phyloP scores from a whole-genome alignment of 768 basidiomycete genomes.

The Russula virescens region DNA sequence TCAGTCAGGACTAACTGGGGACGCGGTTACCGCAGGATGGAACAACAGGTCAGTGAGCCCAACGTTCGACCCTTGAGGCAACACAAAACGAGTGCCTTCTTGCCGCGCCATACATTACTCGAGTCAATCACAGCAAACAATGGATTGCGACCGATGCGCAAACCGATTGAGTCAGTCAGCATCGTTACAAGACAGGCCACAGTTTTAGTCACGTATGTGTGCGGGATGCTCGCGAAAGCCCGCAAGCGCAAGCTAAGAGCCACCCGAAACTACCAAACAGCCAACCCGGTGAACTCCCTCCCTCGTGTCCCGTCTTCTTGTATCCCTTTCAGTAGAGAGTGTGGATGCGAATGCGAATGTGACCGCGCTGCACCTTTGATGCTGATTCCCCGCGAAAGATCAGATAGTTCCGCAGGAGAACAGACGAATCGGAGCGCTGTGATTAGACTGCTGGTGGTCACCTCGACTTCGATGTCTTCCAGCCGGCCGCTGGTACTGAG shows the following conservation, averaged over 20 bases:
- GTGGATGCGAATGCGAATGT: neutral
- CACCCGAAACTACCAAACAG: neutral
- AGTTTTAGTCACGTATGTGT: no score
- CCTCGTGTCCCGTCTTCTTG: conserved; percentile 10
- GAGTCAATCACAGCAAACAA: no score
- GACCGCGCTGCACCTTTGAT: conserved; percentile 23
- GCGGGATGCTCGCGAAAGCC: no score
- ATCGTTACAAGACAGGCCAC: no score
- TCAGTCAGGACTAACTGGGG: no score
- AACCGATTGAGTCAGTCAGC: neutral
- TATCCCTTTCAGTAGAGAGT: conserved; percentile 20
- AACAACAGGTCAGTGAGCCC: no score
- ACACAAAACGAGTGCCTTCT: neutral
- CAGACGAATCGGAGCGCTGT: neutral
- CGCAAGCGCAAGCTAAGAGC: neutral
- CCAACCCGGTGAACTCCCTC: no score
- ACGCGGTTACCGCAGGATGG: no score
- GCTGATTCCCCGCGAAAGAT: conserved; percentile 8
- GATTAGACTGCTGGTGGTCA: neutral
- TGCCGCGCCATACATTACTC: neutral
- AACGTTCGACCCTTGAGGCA: neutral
- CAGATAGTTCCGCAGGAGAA: neutral
- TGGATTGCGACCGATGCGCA: neutral
- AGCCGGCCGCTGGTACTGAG: neutral
- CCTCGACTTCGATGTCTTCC: neutral